Percentiles rank a stretch among this genome's conserved stretches.
Evolutionary conservation across 176 grass and related monocot genomes (phyloP).

Genomic region (Secale cereale): DNA sequence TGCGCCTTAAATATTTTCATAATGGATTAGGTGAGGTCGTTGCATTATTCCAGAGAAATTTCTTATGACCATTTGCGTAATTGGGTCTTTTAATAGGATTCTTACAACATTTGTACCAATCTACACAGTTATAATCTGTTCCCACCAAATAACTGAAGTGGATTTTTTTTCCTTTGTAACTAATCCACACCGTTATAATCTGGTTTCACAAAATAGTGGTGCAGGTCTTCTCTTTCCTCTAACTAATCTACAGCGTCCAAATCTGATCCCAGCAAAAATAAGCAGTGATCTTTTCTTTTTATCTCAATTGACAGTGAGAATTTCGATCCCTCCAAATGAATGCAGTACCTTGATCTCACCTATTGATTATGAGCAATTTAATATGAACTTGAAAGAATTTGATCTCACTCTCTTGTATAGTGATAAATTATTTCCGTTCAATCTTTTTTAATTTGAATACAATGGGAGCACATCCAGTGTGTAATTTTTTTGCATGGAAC

Average conservation of each 20-base stretch:
- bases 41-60: background rate
- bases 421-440: background rate
- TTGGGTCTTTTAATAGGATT: background rate
- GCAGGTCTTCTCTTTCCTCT: background rate
- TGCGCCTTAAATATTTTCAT: background rate
- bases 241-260: background rate
- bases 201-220: background rate
- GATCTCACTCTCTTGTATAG: background rate
- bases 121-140: background rate
- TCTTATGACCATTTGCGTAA: background rate
- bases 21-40: background rate
- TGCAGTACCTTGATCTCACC: background rate
- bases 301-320: background rate
- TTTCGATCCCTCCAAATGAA: background rate
- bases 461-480: background rate
- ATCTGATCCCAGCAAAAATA: background rate
- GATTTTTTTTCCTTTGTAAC: background rate
- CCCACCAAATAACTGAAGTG: background rate
- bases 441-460: background rate
- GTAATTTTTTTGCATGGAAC: conserved; percentile 14
- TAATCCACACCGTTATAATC: background rate
- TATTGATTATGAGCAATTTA: background rate
- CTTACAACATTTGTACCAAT: background rate
- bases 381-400: conserved; percentile 7
- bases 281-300: background rate